Evolutionary conservation across 257 asterid species (phyloP), one percentile per base, ranked within the genome.

Genomic region (Primulina tabacum): DNA sequence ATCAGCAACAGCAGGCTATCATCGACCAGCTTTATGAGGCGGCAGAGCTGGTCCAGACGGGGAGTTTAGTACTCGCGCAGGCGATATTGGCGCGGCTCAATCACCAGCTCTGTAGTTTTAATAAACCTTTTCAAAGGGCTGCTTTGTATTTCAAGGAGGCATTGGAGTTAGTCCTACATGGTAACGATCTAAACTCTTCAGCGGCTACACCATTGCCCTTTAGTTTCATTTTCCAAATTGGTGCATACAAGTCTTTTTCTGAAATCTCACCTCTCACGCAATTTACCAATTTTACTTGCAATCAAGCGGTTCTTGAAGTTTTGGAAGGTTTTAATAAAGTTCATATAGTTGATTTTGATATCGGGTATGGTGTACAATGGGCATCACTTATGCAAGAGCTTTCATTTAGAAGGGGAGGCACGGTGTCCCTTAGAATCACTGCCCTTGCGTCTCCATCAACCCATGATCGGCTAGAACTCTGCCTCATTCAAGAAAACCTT

Each of bases 21-120:
- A 83, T 89, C 18, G 97, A 88, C 80, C 95, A 91, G 82, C 86
- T 94, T 21, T 87, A 71, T 82, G 89, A 89, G 80, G 88, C 90
- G 18, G 91, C 96, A 0, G 99, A 91, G 78, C 80, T 88, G 74
- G 85, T 91, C 80, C 96, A 94, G 75, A 77, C 88, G 1, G 98
- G 97, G 76, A 89, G 89, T 67, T 79, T 84, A 3, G 84, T 75
- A 78, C 96, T 85, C 90, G 98, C 98, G 92, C 98, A 91, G 77
- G 92, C 76, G 99, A 91, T 94, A 94, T 94, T 94, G 99, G 99
- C 98, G 95, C 99, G 99, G 99, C 99, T 94, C 99, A 94, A 94
- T 94, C 99, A 94, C 81, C 93, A 86, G 82, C 94, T 91, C 87
- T 86, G 96, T 76, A 90, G 97, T 37, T 82, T 83, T 60, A 95